A percentile compares a stretch with the other conserved stretches of the same genome.
These are phyloP conservation scores for Tylopilus sp. DNA, from an alignment of 768 basidiomycete genomes.

Conservation along the genomic window DNA sequence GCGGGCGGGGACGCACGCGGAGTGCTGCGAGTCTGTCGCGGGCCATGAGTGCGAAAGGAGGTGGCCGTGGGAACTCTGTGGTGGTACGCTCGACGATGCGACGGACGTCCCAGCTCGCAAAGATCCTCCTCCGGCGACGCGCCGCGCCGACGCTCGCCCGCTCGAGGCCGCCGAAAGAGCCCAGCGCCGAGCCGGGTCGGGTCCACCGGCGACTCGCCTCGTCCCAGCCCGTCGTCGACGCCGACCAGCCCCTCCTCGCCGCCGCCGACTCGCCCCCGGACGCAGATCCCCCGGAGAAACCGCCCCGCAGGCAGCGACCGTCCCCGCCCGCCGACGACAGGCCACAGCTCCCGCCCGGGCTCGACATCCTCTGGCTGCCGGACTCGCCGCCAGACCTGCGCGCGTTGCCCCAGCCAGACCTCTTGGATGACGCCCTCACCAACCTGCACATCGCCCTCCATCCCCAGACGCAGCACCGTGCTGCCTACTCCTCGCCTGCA, in stretches of 20 bases:
- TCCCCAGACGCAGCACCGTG: conserved; percentile 76
- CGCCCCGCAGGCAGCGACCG: conserved; percentile 17
- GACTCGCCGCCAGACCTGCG: conserved; percentile 26
- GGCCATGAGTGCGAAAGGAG: conserved; percentile 42
- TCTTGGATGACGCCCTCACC: conserved; percentile 72
- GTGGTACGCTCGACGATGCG: conserved; percentile 39
- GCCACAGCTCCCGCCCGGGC: conserved; percentile 50
- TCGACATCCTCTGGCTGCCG: conserved; percentile 67
- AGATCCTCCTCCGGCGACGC: conserved; percentile 56
- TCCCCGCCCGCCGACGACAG: conserved; percentile 20
- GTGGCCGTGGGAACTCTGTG: conserved; percentile 13
- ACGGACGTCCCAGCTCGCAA: conserved; percentile 64
- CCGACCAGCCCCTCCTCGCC: conserved; percentile 5
- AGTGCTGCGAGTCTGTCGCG: conserved; percentile 78
- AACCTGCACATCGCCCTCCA: conserved; percentile 76
- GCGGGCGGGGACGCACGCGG: conserved; percentile 57
- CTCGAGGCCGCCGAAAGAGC: conserved; percentile 22
- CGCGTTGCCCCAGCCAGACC: conserved; percentile 65
- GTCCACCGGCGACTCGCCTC: conserved; percentile 26
- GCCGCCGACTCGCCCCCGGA: conserved; percentile 26
- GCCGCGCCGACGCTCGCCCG: conserved; percentile 17
- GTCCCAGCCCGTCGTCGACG: conserved; percentile 17
- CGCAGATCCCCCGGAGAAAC: conserved; percentile 25
- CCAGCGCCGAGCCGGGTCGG: conserved; percentile 8
- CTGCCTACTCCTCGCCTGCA: conserved; percentile 52